Evolutionary conservation across 2,329 filamentous ascomycete genomes (phyloP).

Genomic region (Myriosclerotinia curreyana): DNA sequence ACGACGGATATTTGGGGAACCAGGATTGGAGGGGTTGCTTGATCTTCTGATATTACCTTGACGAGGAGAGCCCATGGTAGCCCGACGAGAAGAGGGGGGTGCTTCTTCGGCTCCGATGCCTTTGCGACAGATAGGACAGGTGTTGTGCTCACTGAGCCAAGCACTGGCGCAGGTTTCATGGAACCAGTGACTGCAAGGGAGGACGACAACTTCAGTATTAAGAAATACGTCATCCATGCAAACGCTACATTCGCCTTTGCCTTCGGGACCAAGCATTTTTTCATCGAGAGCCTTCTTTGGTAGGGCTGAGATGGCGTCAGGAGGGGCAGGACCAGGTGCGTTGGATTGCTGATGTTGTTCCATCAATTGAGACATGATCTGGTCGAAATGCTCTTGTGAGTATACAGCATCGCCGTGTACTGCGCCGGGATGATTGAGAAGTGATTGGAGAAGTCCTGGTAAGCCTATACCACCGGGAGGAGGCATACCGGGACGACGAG

Average conservation of each 20-base stretch:
- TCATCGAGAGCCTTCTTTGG: constrained; percentile 67
- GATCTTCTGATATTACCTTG: constrained; percentile 20
- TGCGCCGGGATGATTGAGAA: constrained; percentile 53
- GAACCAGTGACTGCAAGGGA: constrained; percentile 94
- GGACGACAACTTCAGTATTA: constrained; percentile 68
- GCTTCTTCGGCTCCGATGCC: constrained; percentile 34
- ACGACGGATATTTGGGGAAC: constrained; percentile 18
- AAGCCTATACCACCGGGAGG: constrained; percentile 43
- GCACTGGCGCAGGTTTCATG: constrained; percentile 76
- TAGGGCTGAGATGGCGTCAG: constrained; percentile 69
- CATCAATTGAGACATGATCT: constrained; percentile 84
- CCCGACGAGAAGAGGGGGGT: constrained; percentile 20
- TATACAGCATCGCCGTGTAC: constrained; percentile 79
- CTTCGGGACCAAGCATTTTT: constrained; percentile 62
- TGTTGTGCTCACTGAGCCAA: constrained; percentile 89
- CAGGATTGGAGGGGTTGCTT: constrained; percentile 25
- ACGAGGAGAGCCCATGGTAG: neutral
- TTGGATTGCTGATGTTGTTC: constrained; percentile 74
- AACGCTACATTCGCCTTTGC: constrained; percentile 83
- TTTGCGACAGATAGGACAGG: constrained; percentile 77
- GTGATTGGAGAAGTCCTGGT: constrained; percentile 50
- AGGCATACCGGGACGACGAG: constrained; percentile 38
- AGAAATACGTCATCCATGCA: constrained; percentile 83
- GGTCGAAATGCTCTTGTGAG: constrained; percentile 84
- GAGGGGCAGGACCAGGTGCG: constrained; percentile 77